Percentiles rank a stretch among this genome's conserved stretches.
These are phyloP conservation scores for Aspergillus nomiae DNA, from an alignment of 2,329 filamentous ascomycete genomes.

Conservation along the genomic window DNA sequence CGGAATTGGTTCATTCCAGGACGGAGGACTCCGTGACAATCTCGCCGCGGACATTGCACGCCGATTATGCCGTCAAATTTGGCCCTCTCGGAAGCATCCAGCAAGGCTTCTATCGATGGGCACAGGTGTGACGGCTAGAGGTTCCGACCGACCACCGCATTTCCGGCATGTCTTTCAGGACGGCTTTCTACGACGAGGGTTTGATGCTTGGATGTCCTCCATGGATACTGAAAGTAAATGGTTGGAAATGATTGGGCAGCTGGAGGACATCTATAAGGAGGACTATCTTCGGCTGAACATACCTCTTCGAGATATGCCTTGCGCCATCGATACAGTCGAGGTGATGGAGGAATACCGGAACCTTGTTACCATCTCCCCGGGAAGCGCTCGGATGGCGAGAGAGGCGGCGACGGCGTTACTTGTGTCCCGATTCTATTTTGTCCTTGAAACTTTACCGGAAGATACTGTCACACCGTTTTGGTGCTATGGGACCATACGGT, in stretches of 20 bases:
- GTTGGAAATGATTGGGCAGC: conserved; percentile 10
- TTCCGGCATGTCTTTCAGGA: too few relatives aligned
- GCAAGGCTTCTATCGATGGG: conserved; percentile 17
- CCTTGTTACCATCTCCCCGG: conserved; percentile 15
- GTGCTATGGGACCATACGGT: too few relatives aligned
- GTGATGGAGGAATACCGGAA: conserved; percentile 21
- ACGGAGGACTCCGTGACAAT: conserved; percentile 11
- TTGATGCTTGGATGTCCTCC: too few relatives aligned
- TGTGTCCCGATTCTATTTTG: conserved; percentile 13
- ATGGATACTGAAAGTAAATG: conserved; percentile 22
- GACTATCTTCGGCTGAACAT: conserved; percentile 15
- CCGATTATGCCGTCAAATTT: conserved; percentile 18
- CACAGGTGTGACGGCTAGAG: conserved; percentile 8
- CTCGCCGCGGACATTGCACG: conserved; percentile 11
- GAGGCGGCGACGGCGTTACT: conserved; percentile 20
- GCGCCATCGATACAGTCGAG: conserved; percentile 14
- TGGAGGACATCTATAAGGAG: conserved; percentile 1
- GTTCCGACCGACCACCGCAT: too few relatives aligned
- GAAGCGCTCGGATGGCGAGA: conserved; percentile 18
- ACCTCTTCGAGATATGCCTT: conserved; percentile 10
- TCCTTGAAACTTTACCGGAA: too few relatives aligned
- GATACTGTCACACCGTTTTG: too few relatives aligned
- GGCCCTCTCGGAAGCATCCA: conserved; percentile 10
- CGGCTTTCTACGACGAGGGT: too few relatives aligned
- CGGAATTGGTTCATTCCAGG: conserved; percentile 10